These are phyloP conservation scores for Parietaria judaica DNA, from an alignment of 306 rosid species.

Conservation along the genomic window DNA sequence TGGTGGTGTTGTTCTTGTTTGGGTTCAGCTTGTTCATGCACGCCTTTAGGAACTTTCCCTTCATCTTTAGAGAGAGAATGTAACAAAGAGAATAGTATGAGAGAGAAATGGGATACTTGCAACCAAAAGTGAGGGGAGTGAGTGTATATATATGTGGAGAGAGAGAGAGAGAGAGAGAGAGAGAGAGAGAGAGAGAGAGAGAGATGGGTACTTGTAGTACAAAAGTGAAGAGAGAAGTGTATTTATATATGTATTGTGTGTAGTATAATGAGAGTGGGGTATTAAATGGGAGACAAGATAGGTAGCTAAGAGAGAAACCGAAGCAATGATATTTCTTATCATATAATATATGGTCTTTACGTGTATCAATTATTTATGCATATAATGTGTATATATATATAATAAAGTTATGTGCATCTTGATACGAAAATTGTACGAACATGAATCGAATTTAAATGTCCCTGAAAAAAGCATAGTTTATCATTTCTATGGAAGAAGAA, in stretches of 20 bases:
- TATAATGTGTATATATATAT: background rate
- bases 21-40: slow-evolving; percentile 72
- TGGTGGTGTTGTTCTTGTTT: slow-evolving; percentile 41
- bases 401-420: slow-evolving; percentile 9
- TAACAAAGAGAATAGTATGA: too few relatives aligned
- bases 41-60: slow-evolving; percentile 39
- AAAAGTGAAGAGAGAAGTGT: slow-evolving; percentile 32
- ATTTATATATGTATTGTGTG: slow-evolving; percentile 30
- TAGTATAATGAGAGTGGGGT: slow-evolving; percentile 16
- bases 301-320: slow-evolving; percentile 27
- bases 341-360: background rate
- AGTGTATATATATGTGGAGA: too few relatives aligned
- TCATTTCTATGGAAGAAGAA: background rate
- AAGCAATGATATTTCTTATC: slow-evolving; percentile 16
- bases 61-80: slow-evolving; percentile 14
- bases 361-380: background rate
- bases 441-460: slow-evolving; percentile 28
- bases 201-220: slow-evolving; percentile 13
- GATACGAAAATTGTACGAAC: slow-evolving; percentile 69
- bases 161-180: too few relatives aligned
- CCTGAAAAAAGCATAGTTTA: background rate
- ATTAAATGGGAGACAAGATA: slow-evolving; percentile 54
- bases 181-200: slow-evolving; percentile 15
- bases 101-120: too few relatives aligned
- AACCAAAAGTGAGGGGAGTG: too few relatives aligned